Evolutionary conservation across 31 red algal genomes (phyloP).

Genomic region (Pterothamnion heteromorphum): DNA sequence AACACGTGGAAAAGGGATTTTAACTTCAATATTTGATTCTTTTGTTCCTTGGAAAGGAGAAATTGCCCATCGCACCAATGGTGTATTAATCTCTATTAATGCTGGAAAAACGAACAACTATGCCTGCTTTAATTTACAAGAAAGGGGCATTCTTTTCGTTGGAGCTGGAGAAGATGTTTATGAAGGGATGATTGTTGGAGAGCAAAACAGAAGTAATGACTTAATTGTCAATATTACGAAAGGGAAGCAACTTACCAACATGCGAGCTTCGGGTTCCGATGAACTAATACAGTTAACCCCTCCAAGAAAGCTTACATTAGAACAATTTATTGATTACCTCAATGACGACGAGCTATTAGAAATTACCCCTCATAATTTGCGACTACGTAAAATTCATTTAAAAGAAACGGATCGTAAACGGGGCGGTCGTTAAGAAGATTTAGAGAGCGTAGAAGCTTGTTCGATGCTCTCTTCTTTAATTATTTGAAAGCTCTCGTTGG

Average conservation of each 20-base stretch:
- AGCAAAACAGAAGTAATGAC: slow-evolving; percentile 62
- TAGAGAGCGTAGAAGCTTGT: no score
- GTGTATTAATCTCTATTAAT: slow-evolving; percentile 70
- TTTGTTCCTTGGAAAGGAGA: slow-evolving; percentile 48
- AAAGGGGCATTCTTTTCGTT: slow-evolving; percentile 68
- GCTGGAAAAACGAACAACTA: slow-evolving; percentile 58
- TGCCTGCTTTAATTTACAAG: slow-evolving; percentile 63
- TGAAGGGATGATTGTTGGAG: slow-evolving; percentile 81
- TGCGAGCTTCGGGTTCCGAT: slow-evolving; percentile 70
- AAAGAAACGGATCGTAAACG: no score
- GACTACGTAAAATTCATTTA: slow-evolving; percentile 75
- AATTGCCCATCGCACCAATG: slow-evolving; percentile 37
- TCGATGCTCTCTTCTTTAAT: no score
- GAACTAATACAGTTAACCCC: slow-evolving; percentile 63
- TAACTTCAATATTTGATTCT: slow-evolving; percentile 65
- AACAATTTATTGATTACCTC: slow-evolving; percentile 64
- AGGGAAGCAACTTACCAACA: slow-evolving; percentile 80
- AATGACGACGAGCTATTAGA: slow-evolving; percentile 63
- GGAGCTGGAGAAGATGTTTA: slow-evolving; percentile 67
- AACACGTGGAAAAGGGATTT: slow-evolving; percentile 82
- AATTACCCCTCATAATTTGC: slow-evolving; percentile 71
- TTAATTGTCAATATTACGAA: slow-evolving; percentile 78
- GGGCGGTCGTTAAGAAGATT: no score
- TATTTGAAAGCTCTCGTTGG: no score
- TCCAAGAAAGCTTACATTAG: slow-evolving; percentile 57